phyloP scores from a whole-genome alignment of 306 rosid genomes.

The Benincasa hispida region DNA sequence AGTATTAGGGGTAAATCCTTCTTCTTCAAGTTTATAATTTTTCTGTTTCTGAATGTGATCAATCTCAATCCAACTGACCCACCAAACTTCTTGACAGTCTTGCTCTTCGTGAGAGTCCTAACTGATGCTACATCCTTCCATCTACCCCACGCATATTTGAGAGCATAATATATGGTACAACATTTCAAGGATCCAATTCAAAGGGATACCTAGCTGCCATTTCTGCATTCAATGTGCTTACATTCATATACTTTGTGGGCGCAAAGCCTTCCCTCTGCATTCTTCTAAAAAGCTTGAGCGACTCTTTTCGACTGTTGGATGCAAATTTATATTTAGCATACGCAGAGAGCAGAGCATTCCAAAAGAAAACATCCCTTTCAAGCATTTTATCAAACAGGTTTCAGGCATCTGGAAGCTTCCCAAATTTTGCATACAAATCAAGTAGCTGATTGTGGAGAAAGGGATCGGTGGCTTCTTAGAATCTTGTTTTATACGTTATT shows the following conservation, averaged over 20 bases:
- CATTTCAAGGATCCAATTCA: conserved; percentile 17
- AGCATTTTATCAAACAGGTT: conserved; percentile 43
- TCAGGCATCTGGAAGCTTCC: conserved; percentile 35
- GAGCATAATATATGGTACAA: conserved; percentile 20
- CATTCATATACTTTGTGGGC: conserved; percentile 36
- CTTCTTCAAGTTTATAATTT: conserved; percentile 12
- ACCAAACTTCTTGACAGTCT: conserved; percentile 17
- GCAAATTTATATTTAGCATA: conserved; percentile 10
- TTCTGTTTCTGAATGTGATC: conserved; percentile 13
- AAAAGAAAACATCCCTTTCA: conserved; percentile 40
- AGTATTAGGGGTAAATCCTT: conserved; percentile 14
- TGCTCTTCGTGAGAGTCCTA: conserved; percentile 21
- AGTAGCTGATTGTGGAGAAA: conserved; percentile 51
- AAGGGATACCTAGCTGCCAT: conserved; percentile 17
- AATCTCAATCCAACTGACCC: conserved; percentile 31
- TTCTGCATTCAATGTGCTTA: conserved; percentile 37
- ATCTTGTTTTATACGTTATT: too few species aligned
- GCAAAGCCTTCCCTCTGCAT: conserved; percentile 44
- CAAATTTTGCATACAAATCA: conserved; percentile 31
- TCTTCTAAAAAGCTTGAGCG: conserved; percentile 22
- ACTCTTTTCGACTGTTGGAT: conserved; percentile 15
- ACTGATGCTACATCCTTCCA: conserved; percentile 20
- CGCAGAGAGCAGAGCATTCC: conserved; percentile 46
- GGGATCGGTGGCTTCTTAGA: conserved; percentile 31
- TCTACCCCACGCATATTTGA: conserved; percentile 26